Base-by-base conservation (phyloP, 2,329 filamentous ascomycete genomes). In the Aspergillus sp. region DNA sequence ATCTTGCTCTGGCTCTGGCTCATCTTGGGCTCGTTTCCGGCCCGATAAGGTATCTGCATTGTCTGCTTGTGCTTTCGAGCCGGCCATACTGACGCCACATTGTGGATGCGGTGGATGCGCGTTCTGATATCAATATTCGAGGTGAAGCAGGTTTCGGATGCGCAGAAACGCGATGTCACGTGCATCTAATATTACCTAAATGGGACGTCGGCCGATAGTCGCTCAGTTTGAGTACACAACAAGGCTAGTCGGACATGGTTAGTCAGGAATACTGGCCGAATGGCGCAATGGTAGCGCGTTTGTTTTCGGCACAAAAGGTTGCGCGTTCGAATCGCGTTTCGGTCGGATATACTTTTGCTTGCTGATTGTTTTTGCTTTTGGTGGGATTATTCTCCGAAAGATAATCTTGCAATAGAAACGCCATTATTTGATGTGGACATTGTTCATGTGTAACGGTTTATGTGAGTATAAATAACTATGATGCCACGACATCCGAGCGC, bases 21-120 rank as follows among this genome's bases (percentile, higher is more conserved):
- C 61, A 60, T 62, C 27, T 17, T 47, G 54, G 44, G 8, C 52
- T 58, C 64, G 56, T 51, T 70, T 71, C 39, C 69, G 61, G 62
- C 69, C 69, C 21, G 65, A 32, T 6, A 30, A 4, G 8, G 44
- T 41, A 17, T 27, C 15, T 10, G 6, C 8, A 13, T 32, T 8
- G 15, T 10, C 19, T 5, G 49, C 53, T n/a, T 55, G 49, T 58
- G 57, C 52, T 21, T 50, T 39, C 21, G 59, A 41, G 11, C 62
- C 62, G 38, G 67, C 57, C 71, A 72, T 73, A 30, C 61, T 61
- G 64, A 66, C 25, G 52, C 61, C 48, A 66, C 71, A 73, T 71
- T 15, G 54, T 62, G 63, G 44, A 65, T 10, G 39, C 32, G 30
- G 8, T 10, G n/a, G 10, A n/a, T 8, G 15, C 21, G 42, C 44